Percentiles rank a stretch among this genome's conserved stretches.
Evolutionary conservation across 2,329 filamentous ascomycete species (phyloP).

Genomic region (Arthrobotrys pseudoclavata): DNA sequence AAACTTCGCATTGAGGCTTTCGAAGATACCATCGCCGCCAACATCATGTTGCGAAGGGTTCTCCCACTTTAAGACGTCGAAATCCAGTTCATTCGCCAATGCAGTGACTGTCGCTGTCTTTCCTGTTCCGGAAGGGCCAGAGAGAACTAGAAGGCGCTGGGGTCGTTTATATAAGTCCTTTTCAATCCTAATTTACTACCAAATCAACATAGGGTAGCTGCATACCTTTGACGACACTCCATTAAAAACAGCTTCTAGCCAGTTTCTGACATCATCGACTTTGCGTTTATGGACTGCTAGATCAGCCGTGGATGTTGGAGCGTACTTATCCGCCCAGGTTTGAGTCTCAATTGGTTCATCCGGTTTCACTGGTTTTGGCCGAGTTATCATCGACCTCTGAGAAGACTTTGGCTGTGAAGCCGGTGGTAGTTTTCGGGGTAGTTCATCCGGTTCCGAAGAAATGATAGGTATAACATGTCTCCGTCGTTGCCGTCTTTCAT

Average conservation of each 20-base stretch:
- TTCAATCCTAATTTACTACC: slow-evolving; percentile 42
- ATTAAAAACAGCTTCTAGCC: slow-evolving; percentile 81
- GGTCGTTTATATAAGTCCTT: slow-evolving; percentile 67
- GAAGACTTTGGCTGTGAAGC: slow-evolving; percentile 13
- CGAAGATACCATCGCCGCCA: slow-evolving; percentile 69
- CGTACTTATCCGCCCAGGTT: slow-evolving; percentile 62
- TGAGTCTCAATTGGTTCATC: slow-evolving; percentile 24
- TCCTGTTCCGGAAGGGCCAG: slow-evolving; percentile 89
- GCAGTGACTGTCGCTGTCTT: slow-evolving; percentile 90
- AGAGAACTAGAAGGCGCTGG: slow-evolving; percentile 84
- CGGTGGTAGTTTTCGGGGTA: slow-evolving; percentile 50
- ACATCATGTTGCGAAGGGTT: slow-evolving; percentile 72
- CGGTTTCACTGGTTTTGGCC: background rate
- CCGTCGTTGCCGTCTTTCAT: slow-evolving; percentile 24
- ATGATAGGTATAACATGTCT: slow-evolving; percentile 53
- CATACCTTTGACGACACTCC: slow-evolving; percentile 67
- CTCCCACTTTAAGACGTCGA: slow-evolving; percentile 88
- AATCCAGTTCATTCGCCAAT: slow-evolving; percentile 81
- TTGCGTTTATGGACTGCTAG: slow-evolving; percentile 96
- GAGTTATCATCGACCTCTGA: slow-evolving; percentile 8
- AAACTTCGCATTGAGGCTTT: slow-evolving; percentile 81
- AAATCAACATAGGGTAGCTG: background rate
- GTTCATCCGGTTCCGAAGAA: slow-evolving; percentile 56
- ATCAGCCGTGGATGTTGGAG: slow-evolving; percentile 69
- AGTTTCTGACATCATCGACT: slow-evolving; percentile 84